These are phyloP conservation scores for Datisca glomerata DNA, from an alignment of 306 rosid genomes.

Conservation along the genomic window DNA sequence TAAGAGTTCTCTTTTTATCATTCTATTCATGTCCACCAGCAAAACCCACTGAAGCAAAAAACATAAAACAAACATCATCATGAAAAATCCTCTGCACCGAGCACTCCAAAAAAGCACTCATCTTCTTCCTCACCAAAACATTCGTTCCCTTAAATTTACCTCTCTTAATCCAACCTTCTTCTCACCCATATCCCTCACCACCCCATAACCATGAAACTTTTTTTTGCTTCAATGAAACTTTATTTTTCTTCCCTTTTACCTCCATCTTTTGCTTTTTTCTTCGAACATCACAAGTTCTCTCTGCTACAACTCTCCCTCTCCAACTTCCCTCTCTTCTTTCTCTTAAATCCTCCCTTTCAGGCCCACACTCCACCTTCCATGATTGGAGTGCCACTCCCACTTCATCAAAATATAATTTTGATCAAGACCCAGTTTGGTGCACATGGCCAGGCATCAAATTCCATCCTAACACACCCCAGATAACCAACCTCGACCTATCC, in stretches of 20 bases:
- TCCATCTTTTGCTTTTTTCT: slow-evolving; percentile 22
- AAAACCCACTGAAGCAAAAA: slow-evolving; percentile 64
- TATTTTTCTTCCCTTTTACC: slow-evolving; percentile 15
- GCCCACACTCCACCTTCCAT: slow-evolving; percentile 48
- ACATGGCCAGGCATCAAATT: slow-evolving; percentile 80
- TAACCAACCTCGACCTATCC: slow-evolving; percentile 62
- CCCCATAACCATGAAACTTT: slow-evolving; percentile 55
- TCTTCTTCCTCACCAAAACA: slow-evolving; percentile 48
- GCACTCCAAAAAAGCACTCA: slow-evolving; percentile 83
- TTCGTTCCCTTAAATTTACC: slow-evolving; percentile 61
- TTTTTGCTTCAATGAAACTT: no score
- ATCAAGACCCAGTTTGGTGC: slow-evolving; percentile 63
- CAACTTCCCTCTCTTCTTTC: slow-evolving; percentile 59
- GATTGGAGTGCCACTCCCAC: slow-evolving; percentile 54
- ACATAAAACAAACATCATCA: slow-evolving; percentile 36
- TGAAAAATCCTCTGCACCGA: slow-evolving; percentile 76
- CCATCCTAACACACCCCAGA: slow-evolving; percentile 41
- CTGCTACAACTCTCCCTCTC: slow-evolving; percentile 29
- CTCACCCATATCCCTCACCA: slow-evolving; percentile 28
- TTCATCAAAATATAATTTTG: slow-evolving; percentile 19
- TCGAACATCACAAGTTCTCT: slow-evolving; percentile 20
- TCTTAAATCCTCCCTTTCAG: slow-evolving; percentile 51
- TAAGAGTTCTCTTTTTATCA: no score
- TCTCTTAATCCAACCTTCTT: slow-evolving; percentile 21
- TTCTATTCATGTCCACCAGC: slow-evolving; percentile 43